Percentiles rank a stretch among this genome's conserved stretches.
phyloP scores from a whole-genome alignment of 306 rosid species.

The Cicer yamashitae region DNA sequence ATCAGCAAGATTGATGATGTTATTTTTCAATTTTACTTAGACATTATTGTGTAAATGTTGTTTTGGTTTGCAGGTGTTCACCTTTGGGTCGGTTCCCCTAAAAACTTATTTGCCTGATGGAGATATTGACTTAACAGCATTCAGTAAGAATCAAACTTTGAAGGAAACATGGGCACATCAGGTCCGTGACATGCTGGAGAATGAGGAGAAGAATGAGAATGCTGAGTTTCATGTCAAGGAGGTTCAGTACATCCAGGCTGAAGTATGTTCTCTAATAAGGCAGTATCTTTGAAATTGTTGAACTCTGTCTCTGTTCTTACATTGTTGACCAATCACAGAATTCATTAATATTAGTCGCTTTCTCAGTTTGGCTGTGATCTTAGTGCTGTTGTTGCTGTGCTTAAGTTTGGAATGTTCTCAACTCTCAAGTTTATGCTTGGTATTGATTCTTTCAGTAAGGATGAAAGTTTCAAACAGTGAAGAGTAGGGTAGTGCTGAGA shows the following conservation, averaged over 20 bases:
- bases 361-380: conserved; percentile 21
- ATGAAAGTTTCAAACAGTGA: neutral
- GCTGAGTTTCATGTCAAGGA: conserved; percentile 95
- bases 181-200: conserved; percentile 90
- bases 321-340: conserved; percentile 18
- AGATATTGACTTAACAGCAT: conserved; percentile 95
- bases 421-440: conserved; percentile 32
- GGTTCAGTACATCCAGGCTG: conserved; percentile 99
- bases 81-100: conserved; percentile 98
- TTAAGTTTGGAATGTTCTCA: conserved; percentile 32
- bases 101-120: conserved; percentile 99
- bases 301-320: neutral
- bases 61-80: conserved; percentile 71
- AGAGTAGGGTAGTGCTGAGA: neutral
- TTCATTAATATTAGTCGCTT: conserved; percentile 29
- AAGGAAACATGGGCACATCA: conserved; percentile 96
- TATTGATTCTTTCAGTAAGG: neutral
- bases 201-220: conserved; percentile 88
- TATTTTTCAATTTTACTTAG: neutral
- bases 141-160: conserved; percentile 76
- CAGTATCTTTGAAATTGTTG: conserved; percentile 33
- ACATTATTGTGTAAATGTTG: conserved; percentile 21
- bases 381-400: conserved; percentile 11
- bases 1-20: neutral
- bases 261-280: conserved; percentile 61